Base-by-base conservation (phyloP, 805 yeast species). In the Wickerhamiella sorbophila region DNA sequence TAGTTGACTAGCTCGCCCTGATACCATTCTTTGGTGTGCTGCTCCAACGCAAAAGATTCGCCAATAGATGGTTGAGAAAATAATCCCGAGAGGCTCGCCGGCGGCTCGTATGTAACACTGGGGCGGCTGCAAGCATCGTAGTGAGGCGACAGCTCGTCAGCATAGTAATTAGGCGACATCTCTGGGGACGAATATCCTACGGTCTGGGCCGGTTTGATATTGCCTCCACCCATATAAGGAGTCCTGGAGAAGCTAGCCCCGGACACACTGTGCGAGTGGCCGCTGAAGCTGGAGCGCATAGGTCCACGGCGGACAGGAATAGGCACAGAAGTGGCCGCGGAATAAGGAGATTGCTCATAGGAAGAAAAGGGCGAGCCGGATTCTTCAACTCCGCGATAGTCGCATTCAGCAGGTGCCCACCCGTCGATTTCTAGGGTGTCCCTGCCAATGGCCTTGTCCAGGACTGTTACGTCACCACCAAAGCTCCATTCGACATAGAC, bases 261-360 rank as follows among this genome's bases (percentile, higher is more conserved):
- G 10, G 29, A 24, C 29, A 12, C 29, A 24, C 10, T 8, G 12
- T 24, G 29, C 6, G 10, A 6, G 29, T 24, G 29, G 29, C 12
- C 29, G 29, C 29, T 24, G 29, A 24, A 24, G 12, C 29, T 24
- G 12, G 29, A 34, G 5, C 37, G 37, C 37, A 34, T 34, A 20
- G 37, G 37, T 5, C 37, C 37, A 3, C 37, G 37, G 17, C 27
- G 37, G 12, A 24, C 29, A 24, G 29, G 29, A 12, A 24, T 24
- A 6, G 29, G 29, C 29, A 24, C 12, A 12, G 29, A 24, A 24
- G 12, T 12, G 12, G 29, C 10, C 29, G 12, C 29, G 12, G 10
- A 8, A 12, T 24, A 12, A 6, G 29, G 29, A 6, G 29, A 24
- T 12, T 24, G 29, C 10, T 6, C 29, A 24, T 8, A 24, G 29